Percentiles rank a stretch among this genome's conserved stretches.
These are phyloP conservation scores for Yamadazyma paraphyllophila DNA, from an alignment of 805 yeast species.

Conservation along the genomic window DNA sequence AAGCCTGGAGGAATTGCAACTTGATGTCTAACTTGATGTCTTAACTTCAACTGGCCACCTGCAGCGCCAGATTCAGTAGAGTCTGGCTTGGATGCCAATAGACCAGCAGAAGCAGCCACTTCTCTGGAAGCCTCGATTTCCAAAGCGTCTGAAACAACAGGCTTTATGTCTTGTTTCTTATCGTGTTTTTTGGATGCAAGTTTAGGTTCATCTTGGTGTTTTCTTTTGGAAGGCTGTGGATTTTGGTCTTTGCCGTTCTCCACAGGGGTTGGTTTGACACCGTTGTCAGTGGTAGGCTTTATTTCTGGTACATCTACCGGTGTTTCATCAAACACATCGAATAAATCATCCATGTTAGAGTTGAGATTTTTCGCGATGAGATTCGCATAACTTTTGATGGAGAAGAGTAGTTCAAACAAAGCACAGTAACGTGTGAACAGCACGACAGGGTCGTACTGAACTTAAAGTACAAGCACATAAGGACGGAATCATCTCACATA, in stretches of 20 bases:
- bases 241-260: neutral
- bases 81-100: constrained; percentile 35
- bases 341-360: constrained; percentile 45
- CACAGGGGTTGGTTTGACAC: neutral
- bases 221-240: constrained; percentile 2
- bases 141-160: constrained; percentile 81
- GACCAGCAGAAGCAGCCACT: constrained; percentile 77
- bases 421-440: neutral
- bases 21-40: constrained; percentile 96
- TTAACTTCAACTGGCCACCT: constrained; percentile 54
- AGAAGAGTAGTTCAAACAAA: neutral
- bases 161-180: constrained; percentile 48
- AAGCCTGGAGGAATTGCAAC: constrained; percentile 94
- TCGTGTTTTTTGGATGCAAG: constrained; percentile 17
- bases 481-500: too few relatives aligned
- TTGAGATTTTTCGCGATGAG: constrained; percentile 8
- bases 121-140: constrained; percentile 89
- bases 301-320: constrained; percentile 36
- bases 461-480: too few relatives aligned
- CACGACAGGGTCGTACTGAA: too few relatives aligned
- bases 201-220: constrained; percentile 4
- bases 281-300: constrained; percentile 15
- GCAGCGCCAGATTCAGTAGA: neutral
- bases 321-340: constrained; percentile 60
- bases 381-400: neutral